These are phyloP conservation scores for Penicillium ochrochloron DNA, from an alignment of 495 filamentous ascomycete genomes.

Conservation along the genomic window DNA sequence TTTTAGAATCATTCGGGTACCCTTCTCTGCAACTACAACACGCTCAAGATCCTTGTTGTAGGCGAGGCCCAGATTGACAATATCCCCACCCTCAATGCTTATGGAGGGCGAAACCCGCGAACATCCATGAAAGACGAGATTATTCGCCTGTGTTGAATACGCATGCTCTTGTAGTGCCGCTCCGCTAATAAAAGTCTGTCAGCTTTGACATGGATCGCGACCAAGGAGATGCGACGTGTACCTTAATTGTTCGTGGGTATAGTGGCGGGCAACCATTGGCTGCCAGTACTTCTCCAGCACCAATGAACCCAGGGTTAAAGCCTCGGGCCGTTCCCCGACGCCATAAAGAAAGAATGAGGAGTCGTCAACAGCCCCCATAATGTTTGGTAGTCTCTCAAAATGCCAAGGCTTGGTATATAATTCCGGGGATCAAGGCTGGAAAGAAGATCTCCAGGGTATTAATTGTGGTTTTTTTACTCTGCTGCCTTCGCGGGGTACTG, in stretches of 20 bases:
- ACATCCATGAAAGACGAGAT: conserved; percentile 26
- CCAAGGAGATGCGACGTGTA: conserved; percentile 9
- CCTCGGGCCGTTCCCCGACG: conserved; percentile 34
- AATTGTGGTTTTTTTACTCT: conserved; percentile 2
- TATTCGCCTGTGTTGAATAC: conserved; percentile 23
- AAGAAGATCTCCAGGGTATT: conserved; percentile 8
- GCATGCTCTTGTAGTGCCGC: conserved; percentile 27
- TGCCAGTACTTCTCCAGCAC: conserved; percentile 37
- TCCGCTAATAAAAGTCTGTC: conserved; percentile 19
- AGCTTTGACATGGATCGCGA: background rate
- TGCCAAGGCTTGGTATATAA: conserved; percentile 14
- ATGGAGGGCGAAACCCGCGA: conserved; percentile 25
- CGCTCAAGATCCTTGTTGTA: conserved; percentile 32
- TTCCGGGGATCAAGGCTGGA: background rate
- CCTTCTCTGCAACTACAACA: conserved; percentile 27
- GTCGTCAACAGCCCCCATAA: conserved; percentile 26
- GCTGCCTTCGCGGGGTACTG: conserved; percentile 14
- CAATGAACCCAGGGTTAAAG: conserved; percentile 31
- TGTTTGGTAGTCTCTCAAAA: background rate
- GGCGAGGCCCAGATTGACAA: conserved; percentile 33
- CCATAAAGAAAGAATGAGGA: conserved; percentile 35
- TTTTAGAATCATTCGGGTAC: conserved; percentile 27
- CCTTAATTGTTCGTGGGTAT: conserved; percentile 29
- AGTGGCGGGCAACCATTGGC: conserved; percentile 35
- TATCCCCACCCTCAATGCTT: conserved; percentile 28